A percentile compares a stretch with the other conserved stretches of the same genome.
Conservation (phyloP, 2,329 filamentous ascomycete genomes). For the Stenocarpella maydis region DNA sequence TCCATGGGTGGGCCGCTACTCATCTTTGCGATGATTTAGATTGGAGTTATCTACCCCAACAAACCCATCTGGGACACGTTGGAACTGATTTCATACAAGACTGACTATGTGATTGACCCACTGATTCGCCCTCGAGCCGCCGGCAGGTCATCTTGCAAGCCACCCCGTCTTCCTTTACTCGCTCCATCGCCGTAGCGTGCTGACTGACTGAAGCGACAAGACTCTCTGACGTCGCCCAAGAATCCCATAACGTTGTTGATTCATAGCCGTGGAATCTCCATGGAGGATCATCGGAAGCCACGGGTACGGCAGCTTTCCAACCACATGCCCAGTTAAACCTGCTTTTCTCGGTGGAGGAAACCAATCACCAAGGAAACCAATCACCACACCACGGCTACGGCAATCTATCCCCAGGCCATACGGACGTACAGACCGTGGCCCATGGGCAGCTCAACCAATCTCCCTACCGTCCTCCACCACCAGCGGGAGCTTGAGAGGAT, state of each 20-base stretch:
- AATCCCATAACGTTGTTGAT: neutral
- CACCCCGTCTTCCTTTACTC: neutral
- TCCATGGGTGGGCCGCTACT: no score
- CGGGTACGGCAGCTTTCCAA: neutral
- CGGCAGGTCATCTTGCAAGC: neutral
- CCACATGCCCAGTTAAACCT: neutral
- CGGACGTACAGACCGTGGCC: neutral
- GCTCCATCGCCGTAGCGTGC: neutral
- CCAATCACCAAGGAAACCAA: no score
- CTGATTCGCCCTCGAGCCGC: constrained; percentile 13
- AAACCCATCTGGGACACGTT: no score
- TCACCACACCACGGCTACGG: neutral
- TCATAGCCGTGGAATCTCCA: neutral
- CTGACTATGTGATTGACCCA: no score
- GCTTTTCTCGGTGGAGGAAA: neutral
- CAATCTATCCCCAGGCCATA: neutral
- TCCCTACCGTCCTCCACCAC: neutral
- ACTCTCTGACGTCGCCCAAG: constrained; percentile 6
- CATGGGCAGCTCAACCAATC: neutral
- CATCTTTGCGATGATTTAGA: no score
- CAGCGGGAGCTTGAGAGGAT: neutral
- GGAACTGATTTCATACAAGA: no score
- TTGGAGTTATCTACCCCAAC: no score
- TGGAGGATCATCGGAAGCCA: neutral
- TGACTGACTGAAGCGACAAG: constrained; percentile 19